A percentile compares a stretch with the other conserved stretches of the same genome.
These are phyloP conservation scores for Polygonum maritimum DNA, from an alignment of 148 eudicot species.

Conservation along the genomic window DNA sequence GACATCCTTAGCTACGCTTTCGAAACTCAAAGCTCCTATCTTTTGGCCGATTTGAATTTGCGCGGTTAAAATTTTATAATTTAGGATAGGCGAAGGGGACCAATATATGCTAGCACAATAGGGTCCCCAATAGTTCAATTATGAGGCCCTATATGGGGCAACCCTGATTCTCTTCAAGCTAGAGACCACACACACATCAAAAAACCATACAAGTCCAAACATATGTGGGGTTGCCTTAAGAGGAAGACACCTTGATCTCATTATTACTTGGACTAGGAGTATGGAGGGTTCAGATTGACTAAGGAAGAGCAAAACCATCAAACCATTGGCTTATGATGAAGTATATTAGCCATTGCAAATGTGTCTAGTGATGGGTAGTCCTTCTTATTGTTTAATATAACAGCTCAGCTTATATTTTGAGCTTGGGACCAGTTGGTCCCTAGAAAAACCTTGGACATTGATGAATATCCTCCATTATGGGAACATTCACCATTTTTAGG, in stretches of 20 bases:
- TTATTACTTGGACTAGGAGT: not conserved
- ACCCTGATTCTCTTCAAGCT: constrained; percentile 9
- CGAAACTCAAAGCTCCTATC: not conserved
- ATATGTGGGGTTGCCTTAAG: constrained; percentile 1
- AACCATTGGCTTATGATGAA: not conserved
- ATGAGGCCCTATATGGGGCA: constrained; percentile 8
- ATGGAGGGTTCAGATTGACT: constrained; percentile 3
- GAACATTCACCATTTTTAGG: not conserved
- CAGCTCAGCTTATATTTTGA: not conserved
- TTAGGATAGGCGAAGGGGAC: not conserved
- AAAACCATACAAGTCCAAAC: not conserved
- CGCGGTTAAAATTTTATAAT: not conserved
- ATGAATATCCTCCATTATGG: not conserved
- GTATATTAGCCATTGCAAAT: not conserved
- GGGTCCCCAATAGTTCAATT: constrained; percentile 8
- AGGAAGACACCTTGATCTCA: constrained; percentile 1
- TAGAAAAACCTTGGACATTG: not conserved
- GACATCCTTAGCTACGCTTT: not conserved
- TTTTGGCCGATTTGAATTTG: not conserved
- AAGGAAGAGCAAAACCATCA: not conserved
- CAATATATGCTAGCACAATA: not conserved
- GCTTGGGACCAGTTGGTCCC: not conserved
- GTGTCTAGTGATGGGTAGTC: not conserved
- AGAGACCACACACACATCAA: not conserved
- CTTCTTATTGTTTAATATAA: not conserved